Evolutionary conservation across 2,329 filamentous ascomycete genomes (phyloP), one percentile per base, ranked within the genome.

Genomic region (Lasiodiplodia gonubiensis): DNA sequence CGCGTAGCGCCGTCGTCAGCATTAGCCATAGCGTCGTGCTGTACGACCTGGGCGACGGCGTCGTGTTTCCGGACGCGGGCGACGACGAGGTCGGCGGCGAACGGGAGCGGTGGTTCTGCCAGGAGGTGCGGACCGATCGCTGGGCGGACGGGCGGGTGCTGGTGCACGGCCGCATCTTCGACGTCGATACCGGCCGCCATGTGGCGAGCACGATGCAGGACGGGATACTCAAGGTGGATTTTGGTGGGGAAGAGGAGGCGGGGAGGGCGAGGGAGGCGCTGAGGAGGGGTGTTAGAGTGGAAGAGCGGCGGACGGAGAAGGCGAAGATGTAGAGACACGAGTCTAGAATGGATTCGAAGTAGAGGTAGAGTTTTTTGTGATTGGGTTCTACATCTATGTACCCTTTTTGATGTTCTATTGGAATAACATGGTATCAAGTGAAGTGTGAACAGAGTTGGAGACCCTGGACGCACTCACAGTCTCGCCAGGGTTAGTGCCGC

Each of bases 141-240:
- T 71, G 72, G 35, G 69, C 67, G 12, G 71, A 71, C 2, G 76
- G 76, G 8, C 70, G 75, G 60, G 74, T 69, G 6, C 51, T 77
- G 30, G 69, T 68, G 14, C 70, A 70, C 2, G 76, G 76, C 2
- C 70, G 75, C 53, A 73, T 69, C 68, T 77, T 73, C 73, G 72
- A 76, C 53, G 54, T 42, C 2, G 68, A 73, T 12, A 70, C 57
- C 11, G 74, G 74, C 8, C 68, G 70, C 39, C 76, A 77, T 69
- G 69, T 77, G 64, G 76, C 76, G 10, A 76, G 71, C n/a, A 76
- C 72, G n/a, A 74, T 76, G 23, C 75, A 78, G 42, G 75, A 77
- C 69, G 76, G 75, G 2, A n/a, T 76, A 51, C 65, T 77, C 16
- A 68, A 75, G 33, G 74, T 39, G 55, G 53, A 25, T 39, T 39